These are phyloP conservation scores for Alternaria ethzedia DNA, from an alignment of 2,329 filamentous ascomycete genomes.

Conservation along the genomic window DNA sequence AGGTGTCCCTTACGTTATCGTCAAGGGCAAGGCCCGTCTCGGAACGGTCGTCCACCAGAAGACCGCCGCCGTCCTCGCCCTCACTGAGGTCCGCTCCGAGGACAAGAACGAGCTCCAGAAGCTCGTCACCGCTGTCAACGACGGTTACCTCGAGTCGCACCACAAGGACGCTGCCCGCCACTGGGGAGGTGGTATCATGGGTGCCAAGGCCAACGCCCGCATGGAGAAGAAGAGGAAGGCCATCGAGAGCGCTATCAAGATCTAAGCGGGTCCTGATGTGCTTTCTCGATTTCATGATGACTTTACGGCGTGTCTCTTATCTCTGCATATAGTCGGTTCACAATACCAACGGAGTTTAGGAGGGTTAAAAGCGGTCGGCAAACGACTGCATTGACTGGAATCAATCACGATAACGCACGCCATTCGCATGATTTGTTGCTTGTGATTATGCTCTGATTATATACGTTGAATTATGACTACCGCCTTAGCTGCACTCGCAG, in stretches of 20 bases:
- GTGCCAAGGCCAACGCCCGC: constrained; percentile 83
- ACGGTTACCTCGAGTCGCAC: constrained; percentile 90
- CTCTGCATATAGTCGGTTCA: constrained; percentile 49
- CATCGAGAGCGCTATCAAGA: constrained; percentile 93
- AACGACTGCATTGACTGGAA: constrained; percentile 45
- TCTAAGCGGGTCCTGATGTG: constrained; percentile 65
- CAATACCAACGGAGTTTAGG: constrained; percentile 50
- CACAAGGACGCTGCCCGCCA: constrained; percentile 88
- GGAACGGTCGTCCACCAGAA: constrained; percentile 99
- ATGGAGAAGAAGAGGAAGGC: constrained; percentile 93
- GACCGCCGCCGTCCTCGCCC: constrained; percentile 93
- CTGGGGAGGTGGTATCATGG: constrained; percentile 99
- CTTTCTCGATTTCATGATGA: constrained; percentile 37
- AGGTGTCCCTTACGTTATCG: constrained; percentile 85
- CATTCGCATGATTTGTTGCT: constrained; percentile 29
- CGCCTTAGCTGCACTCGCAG: constrained; percentile 10
- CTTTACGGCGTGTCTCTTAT: constrained; percentile 49
- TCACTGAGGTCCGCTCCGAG: constrained; percentile 96
- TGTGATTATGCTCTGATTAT: constrained; percentile 15
- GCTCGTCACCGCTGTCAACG: constrained; percentile 95
- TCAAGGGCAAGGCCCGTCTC: constrained; percentile 99
- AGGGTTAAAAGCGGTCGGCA: constrained; percentile 46
- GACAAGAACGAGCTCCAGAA: constrained; percentile 99
- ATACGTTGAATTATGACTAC: not conserved
- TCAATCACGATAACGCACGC: constrained; percentile 44